Conservation (phyloP, 2,329 filamentous ascomycete genomes). For the Paecilomyces niveus region DNA sequence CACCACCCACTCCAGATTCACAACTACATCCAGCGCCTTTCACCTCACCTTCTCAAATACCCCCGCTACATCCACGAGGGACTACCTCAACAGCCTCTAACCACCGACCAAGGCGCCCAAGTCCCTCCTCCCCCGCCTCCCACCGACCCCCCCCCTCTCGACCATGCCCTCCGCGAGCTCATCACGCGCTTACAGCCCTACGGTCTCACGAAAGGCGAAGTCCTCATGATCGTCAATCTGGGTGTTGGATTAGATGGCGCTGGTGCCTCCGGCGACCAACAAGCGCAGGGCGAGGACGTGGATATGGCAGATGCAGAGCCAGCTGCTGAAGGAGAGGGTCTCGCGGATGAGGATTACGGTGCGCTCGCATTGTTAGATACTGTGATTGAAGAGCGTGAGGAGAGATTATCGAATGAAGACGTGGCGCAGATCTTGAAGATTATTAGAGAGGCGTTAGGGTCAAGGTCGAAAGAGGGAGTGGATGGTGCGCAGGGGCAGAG, state of each 20-base stretch:
- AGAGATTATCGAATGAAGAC: constrained; percentile 32
- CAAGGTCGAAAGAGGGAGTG: not conserved
- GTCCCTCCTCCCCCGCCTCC: constrained; percentile 6
- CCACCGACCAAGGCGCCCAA: constrained; percentile 3
- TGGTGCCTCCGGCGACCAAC: not conserved
- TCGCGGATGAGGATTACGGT: constrained; percentile 25
- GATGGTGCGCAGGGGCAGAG: not conserved
- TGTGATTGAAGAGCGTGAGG: constrained; percentile 37
- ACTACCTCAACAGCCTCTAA: constrained; percentile 11
- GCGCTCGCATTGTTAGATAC: constrained; percentile 31
- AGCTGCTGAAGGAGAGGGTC: constrained; percentile 9
- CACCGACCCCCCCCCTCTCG: constrained; percentile 24
- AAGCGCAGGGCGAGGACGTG: not conserved
- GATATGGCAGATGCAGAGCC: constrained; percentile 12
- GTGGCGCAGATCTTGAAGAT: constrained; percentile 27
- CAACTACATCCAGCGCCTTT: constrained; percentile 34
- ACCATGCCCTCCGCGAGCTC: constrained; percentile 30
- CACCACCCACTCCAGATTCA: constrained; percentile 25
- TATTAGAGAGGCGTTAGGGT: constrained; percentile 26
- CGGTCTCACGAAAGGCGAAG: constrained; percentile 40
- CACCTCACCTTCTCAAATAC: constrained; percentile 33
- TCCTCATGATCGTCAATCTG: constrained; percentile 40
- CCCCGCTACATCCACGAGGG: constrained; percentile 21
- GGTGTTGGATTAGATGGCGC: constrained; percentile 25
- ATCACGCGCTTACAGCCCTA: constrained; percentile 31